Conservation (phyloP, 2,329 filamentous ascomycete species). For the Ascochyta rabiei region DNA sequence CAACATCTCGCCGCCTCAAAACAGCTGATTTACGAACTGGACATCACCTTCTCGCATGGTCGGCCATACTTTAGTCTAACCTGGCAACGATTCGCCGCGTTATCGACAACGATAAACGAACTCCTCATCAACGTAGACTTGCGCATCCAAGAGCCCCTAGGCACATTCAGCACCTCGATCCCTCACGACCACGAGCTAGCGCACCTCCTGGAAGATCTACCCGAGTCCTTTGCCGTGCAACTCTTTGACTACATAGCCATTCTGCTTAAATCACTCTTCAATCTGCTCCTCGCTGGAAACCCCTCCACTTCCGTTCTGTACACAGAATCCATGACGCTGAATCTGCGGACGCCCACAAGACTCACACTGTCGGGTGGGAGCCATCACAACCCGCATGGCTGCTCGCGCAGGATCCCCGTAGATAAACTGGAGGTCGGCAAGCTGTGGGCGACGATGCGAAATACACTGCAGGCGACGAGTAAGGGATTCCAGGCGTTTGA, state of each 20-base stretch:
- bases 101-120: constrained; percentile 38
- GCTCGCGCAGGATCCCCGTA: constrained; percentile 28
- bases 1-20: constrained; percentile 35
- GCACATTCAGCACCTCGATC: constrained; percentile 24
- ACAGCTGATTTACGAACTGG: constrained; percentile 33
- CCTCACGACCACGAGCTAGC: constrained; percentile 35
- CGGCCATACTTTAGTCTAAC: constrained; percentile 41
- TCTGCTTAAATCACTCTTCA: constrained; percentile 36
- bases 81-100: constrained; percentile 36
- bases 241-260: constrained; percentile 43
- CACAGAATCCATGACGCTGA: constrained; percentile 35
- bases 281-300: constrained; percentile 29
- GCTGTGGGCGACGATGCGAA: constrained; percentile 33
- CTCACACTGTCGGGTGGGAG: constrained; percentile 18
- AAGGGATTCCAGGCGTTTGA: constrained; percentile 35
- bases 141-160: constrained; percentile 35
- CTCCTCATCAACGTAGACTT: constrained; percentile 39
- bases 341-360: constrained; percentile 36
- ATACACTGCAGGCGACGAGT: constrained; percentile 34
- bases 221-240: constrained; percentile 35
- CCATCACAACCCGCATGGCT: constrained; percentile 20
- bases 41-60: constrained; percentile 40
- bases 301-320: constrained; percentile 31
- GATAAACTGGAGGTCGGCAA: constrained; percentile 26
- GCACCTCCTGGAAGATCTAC: constrained; percentile 33